These are phyloP conservation scores for Elongisporangium prolatum DNA, from an alignment of 352 stramenopile genomes.

Conservation along the genomic window DNA sequence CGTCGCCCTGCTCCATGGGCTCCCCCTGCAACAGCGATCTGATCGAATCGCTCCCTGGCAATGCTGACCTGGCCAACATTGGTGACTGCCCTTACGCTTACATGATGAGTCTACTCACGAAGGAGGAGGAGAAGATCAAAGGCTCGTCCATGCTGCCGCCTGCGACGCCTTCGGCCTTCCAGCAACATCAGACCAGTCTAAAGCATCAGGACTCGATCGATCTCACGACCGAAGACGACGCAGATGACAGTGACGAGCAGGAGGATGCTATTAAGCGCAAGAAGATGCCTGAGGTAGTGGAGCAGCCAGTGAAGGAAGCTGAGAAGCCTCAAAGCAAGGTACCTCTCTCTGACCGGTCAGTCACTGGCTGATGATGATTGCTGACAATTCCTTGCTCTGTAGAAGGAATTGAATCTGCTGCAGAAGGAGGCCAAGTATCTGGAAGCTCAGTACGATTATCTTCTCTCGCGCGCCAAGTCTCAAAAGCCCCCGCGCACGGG, in stretches of 20 bases:
- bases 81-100: constrained; percentile 7
- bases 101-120: constrained; percentile 11
- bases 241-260: constrained; percentile 3
- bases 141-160: constrained; percentile 6
- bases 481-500: constrained; percentile 29
- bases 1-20: constrained; percentile 44
- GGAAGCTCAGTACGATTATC: constrained; percentile 57
- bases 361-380: not conserved
- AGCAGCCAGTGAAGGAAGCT: constrained; percentile 20
- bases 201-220: constrained; percentile 22
- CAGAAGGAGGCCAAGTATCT: constrained; percentile 69
- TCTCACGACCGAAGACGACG: constrained; percentile 24
- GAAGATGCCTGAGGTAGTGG: constrained; percentile 25
- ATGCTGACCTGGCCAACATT: constrained; percentile 29
- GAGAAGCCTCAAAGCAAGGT: not conserved
- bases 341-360: not conserved
- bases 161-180: constrained; percentile 5
- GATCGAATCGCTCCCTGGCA: constrained; percentile 18
- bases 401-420: constrained; percentile 57
- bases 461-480: constrained; percentile 47
- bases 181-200: constrained; percentile 25
- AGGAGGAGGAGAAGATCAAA: constrained; percentile 11
- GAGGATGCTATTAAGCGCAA: constrained; percentile 11
- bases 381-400: not conserved
- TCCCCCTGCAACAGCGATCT: constrained; percentile 29